These are phyloP conservation scores for Rhizophagus prolifer DNA, from an alignment of 192 early-diverging fungal species.

Conservation along the genomic window DNA sequence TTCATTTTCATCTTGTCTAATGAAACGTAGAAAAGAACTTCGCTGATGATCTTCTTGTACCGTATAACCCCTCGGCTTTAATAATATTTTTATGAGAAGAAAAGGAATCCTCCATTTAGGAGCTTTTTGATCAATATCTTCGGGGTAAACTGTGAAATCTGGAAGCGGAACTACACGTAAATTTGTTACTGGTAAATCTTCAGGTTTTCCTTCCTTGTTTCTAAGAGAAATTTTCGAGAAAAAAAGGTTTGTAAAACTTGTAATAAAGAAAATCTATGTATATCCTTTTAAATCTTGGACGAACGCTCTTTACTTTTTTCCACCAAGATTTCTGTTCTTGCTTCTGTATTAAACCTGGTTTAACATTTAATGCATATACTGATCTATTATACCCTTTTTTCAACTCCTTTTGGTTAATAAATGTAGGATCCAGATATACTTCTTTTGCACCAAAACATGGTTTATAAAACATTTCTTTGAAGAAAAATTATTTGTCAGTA, in stretches of 20 bases:
- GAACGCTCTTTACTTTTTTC: neutral
- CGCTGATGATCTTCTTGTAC: neutral
- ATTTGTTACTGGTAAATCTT: neutral
- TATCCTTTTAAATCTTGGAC: neutral
- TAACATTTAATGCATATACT: neutral
- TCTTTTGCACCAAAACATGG: neutral
- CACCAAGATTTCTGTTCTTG: neutral
- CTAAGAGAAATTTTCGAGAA: too few relatives aligned
- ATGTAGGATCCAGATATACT: neutral
- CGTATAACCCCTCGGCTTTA: neutral
- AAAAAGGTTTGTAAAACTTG: too few relatives aligned
- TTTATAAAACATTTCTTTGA: neutral
- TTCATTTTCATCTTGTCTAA: neutral
- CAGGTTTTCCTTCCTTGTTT: too few relatives aligned
- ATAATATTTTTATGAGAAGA: neutral
- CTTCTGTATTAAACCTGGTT: neutral
- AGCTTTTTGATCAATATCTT: neutral
- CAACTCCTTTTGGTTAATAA: neutral
- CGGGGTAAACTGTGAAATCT: neutral
- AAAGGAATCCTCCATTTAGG: neutral
- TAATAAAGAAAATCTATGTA: neutral
- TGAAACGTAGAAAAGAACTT: neutral
- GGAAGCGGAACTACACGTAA: neutral
- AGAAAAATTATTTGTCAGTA: too few relatives aligned
- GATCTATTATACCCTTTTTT: neutral